phyloP scores from a whole-genome alignment of 1,284 basidiomycete genomes.

The Fomitiporia mediterranea region DNA sequence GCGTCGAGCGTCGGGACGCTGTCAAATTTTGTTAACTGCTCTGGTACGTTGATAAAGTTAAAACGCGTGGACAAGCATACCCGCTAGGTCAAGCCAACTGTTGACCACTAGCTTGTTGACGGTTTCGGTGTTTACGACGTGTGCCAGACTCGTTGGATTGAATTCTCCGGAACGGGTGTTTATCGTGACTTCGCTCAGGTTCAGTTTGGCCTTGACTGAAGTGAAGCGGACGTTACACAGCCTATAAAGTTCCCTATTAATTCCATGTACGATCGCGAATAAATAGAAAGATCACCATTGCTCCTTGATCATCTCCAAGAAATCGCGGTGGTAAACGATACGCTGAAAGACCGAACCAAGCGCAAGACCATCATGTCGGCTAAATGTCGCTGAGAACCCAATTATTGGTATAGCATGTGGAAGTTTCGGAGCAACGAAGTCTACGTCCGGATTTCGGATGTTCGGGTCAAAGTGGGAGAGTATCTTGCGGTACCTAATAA shows the following conservation, averaged over 20 bases:
- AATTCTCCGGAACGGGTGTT: constrained; percentile 75
- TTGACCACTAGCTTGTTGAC: constrained; percentile 76
- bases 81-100: constrained; percentile 78
- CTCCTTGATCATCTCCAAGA: constrained; percentile 89
- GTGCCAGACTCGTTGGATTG: constrained; percentile 67
- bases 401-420: constrained; percentile 74
- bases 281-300: constrained; percentile 56
- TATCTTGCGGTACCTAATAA: constrained; percentile 67
- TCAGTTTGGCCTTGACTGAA: constrained; percentile 68
- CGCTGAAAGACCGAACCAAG: constrained; percentile 85
- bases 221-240: constrained; percentile 83
- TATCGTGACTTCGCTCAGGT: constrained; percentile 64
- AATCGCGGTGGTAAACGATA: constrained; percentile 94
- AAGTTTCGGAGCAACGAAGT: constrained; percentile 32
- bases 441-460: constrained; percentile 49
- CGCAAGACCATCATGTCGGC: constrained; percentile 86
- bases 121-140: constrained; percentile 73
- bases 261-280: not conserved
- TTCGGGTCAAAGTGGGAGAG: constrained; percentile 70
- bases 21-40: too few species aligned
- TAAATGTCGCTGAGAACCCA: constrained; percentile 95
- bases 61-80: constrained; percentile 44
- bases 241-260: constrained; percentile 41
- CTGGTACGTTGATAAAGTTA: too few species aligned
- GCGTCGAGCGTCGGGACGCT: constrained; percentile 74